phyloP scores from a whole-genome alignment of 179 eudicot genomes.

The Beta macrorhiza region DNA sequence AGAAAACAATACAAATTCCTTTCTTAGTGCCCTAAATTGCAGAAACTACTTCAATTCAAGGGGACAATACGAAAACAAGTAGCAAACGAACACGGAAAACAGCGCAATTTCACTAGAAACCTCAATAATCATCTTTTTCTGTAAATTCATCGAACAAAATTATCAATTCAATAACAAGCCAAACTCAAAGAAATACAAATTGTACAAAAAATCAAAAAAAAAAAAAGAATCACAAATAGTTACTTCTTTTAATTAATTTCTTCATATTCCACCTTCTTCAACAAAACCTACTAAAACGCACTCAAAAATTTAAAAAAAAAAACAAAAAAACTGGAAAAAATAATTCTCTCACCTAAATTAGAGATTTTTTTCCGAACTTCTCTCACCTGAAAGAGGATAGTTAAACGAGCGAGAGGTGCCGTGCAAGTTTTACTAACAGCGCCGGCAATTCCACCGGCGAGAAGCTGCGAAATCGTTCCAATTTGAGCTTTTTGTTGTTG shows the following conservation, averaged over 20 bases:
- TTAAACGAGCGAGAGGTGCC: constrained; percentile 75
- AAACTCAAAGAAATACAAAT: background rate
- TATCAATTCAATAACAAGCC: background rate
- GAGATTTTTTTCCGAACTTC: too few species aligned
- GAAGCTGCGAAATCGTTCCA: constrained; percentile 61
- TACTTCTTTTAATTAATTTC: background rate
- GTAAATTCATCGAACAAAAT: background rate
- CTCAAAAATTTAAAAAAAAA: background rate
- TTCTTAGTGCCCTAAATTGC: too few species aligned
- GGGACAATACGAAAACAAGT: too few species aligned
- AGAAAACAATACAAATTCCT: background rate
- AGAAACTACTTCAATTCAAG: too few species aligned
- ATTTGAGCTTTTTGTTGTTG: constrained; percentile 55
- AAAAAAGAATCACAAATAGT: background rate
- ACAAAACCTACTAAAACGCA: background rate
- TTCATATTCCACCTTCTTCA: background rate
- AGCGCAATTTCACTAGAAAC: background rate
- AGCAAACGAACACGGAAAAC: background rate
- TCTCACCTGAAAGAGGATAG: constrained; percentile 66
- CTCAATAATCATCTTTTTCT: background rate
- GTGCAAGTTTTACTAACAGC: constrained; percentile 80
- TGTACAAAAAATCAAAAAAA: background rate
- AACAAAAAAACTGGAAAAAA: constrained; percentile 36
- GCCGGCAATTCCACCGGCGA: constrained; percentile 78
- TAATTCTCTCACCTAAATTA: too few species aligned